Evolutionary conservation across 139 green algal genomes (phyloP).

Genomic region (Yamagishiella unicocca): DNA sequence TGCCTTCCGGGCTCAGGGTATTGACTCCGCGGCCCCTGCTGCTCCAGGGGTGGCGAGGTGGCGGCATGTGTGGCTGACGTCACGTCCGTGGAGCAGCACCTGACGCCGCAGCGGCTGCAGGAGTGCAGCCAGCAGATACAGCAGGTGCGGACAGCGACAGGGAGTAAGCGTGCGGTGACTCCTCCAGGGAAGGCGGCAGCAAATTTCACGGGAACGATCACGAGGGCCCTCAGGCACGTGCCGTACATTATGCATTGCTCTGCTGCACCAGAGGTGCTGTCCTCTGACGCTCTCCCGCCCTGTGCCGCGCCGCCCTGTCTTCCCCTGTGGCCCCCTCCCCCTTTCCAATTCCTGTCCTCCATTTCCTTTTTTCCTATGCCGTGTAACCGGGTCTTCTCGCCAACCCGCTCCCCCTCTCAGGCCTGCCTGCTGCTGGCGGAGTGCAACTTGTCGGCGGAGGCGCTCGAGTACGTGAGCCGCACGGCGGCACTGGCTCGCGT

Average conservation of each 20-base stretch:
- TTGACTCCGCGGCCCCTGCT: neutral
- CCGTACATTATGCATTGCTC: too few species aligned
- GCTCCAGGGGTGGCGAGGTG: conserved; percentile 68
- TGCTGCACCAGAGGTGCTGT: neutral
- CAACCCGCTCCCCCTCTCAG: too few species aligned
- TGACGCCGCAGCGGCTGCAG: conserved; percentile 54
- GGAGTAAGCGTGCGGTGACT: too few species aligned
- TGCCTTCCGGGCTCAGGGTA: too few species aligned
- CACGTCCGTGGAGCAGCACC: conserved; percentile 53
- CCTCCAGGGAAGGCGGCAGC: too few species aligned
- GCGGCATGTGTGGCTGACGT: conserved; percentile 77
- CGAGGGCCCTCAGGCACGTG: too few species aligned
- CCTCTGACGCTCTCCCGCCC: too few species aligned
- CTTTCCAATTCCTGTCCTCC: neutral
- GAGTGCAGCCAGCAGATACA: conserved; percentile 11
- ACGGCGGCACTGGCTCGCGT: conserved; percentile 54
- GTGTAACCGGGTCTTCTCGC: too few species aligned
- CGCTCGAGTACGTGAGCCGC: conserved; percentile 56
- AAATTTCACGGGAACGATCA: too few species aligned
- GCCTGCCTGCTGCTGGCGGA: conserved; percentile 70
- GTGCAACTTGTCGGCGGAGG: conserved; percentile 61
- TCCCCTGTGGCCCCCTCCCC: neutral
- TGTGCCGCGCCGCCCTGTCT: neutral
- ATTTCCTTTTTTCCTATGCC: too few species aligned
- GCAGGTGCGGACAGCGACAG: too few species aligned